phyloP scores from a whole-genome alignment of 495 filamentous ascomycete species.

The Acidiella bohemica region DNA sequence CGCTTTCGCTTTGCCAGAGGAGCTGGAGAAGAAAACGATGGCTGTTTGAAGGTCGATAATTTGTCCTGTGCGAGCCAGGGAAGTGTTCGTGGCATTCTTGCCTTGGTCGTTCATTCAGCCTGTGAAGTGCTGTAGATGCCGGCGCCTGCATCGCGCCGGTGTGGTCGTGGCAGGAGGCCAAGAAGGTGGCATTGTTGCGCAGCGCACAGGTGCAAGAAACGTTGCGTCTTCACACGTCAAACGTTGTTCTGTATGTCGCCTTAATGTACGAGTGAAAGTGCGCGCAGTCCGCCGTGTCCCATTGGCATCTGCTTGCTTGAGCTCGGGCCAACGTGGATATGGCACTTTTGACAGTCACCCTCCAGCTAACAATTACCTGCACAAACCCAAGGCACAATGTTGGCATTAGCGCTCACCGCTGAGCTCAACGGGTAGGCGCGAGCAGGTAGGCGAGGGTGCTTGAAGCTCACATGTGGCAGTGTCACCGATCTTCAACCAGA shows the following conservation, averaged over 20 bases:
- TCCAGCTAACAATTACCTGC: too few relatives aligned
- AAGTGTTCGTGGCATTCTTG: slow-evolving; percentile 18
- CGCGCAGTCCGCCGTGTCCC: too few relatives aligned
- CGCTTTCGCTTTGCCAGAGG: slow-evolving; percentile 12
- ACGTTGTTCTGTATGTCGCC: too few relatives aligned
- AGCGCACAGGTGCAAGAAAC: too few relatives aligned
- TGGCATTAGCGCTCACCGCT: slow-evolving; percentile 63
- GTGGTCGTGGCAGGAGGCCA: too few relatives aligned
- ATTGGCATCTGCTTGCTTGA: too few relatives aligned
- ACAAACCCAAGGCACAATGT: slow-evolving; percentile 49
- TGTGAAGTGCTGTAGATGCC: not conserved
- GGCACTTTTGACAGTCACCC: too few relatives aligned
- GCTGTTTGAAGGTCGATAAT: not conserved
- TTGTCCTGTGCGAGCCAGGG: slow-evolving; percentile 17
- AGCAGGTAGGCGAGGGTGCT: slow-evolving; percentile 4
- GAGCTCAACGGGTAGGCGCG: slow-evolving; percentile 60
- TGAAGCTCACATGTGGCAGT: slow-evolving; percentile 33
- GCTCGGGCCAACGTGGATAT: too few relatives aligned
- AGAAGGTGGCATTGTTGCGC: too few relatives aligned
- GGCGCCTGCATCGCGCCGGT: slow-evolving; percentile 1
- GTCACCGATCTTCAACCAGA: slow-evolving; percentile 78
- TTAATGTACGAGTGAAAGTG: too few relatives aligned
- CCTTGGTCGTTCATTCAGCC: slow-evolving; percentile 8
- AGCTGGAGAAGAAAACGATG: slow-evolving; percentile 2
- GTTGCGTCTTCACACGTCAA: too few relatives aligned